Percentiles rank a stretch among this genome's conserved stretches.
phyloP scores from a whole-genome alignment of 2,329 filamentous ascomycete species.

The Juglanconis oblonga region DNA sequence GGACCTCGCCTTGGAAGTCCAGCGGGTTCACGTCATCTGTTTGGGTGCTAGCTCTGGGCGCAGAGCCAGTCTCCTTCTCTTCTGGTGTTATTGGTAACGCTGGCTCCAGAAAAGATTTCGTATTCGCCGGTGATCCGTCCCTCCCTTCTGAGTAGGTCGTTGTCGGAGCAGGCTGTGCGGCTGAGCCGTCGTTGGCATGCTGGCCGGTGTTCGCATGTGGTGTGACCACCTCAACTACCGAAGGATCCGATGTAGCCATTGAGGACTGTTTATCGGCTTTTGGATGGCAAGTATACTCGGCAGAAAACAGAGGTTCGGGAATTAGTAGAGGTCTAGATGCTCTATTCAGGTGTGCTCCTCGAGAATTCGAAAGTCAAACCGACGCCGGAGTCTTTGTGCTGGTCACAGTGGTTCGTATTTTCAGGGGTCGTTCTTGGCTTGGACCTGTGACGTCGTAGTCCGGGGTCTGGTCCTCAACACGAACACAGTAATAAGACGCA shows the following conservation, averaged over 20 bases:
- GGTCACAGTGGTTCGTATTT: background rate
- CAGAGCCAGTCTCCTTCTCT: conserved; percentile 6
- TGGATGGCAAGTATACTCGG: background rate
- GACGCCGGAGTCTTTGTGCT: background rate
- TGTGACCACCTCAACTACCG: background rate
- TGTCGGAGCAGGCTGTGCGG: background rate
- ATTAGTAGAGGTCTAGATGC: background rate
- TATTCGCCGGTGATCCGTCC: background rate
- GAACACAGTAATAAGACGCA: background rate
- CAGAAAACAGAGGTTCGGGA: background rate
- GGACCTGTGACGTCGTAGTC: background rate
- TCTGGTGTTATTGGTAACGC: background rate
- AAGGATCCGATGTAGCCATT: background rate
- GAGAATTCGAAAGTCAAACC: background rate
- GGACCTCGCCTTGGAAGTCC: conserved; percentile 56
- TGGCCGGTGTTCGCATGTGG: background rate
- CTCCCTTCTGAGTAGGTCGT: background rate
- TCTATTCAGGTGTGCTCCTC: background rate
- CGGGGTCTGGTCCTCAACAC: background rate
- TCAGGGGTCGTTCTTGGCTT: background rate
- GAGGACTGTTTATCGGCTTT: background rate
- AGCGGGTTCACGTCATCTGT: conserved; percentile 23
- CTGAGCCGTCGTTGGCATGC: background rate
- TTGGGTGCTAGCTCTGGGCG: conserved; percentile 11
- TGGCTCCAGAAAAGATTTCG: background rate